Evolutionary conservation across 768 basidiomycete genomes (phyloP).

Genomic region (Dendrothele bispora): DNA sequence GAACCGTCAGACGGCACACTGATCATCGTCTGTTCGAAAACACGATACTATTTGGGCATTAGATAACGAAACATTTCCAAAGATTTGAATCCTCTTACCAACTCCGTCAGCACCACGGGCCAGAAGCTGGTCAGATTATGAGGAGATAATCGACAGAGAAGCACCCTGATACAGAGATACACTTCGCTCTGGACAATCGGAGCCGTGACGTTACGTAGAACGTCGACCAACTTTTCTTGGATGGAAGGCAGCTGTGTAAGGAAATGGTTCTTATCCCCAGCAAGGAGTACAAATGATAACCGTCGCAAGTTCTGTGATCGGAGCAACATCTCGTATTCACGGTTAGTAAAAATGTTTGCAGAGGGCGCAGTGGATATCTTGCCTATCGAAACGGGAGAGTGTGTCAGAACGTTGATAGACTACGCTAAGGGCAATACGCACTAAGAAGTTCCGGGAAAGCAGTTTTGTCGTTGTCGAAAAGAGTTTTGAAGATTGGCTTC

Average conservation of each 20-base stretch:
- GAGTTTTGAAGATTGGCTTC: conserved; percentile 72
- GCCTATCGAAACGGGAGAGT: conserved; percentile 38
- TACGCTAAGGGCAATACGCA: conserved; percentile 38
- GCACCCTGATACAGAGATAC: conserved; percentile 88
- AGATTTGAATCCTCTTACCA: conserved; percentile 42
- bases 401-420: conserved; percentile 28
- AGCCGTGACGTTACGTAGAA: conserved; percentile 75
- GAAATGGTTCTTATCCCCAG: conserved; percentile 90
- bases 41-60: conserved; percentile 61
- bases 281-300: conserved; percentile 82
- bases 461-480: conserved; percentile 87
- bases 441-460: conserved; percentile 83
- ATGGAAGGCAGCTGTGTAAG: conserved; percentile 86
- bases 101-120: conserved; percentile 92
- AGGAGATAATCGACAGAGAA: conserved; percentile 86
- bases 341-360: conserved; percentile 93
- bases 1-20: conserved; percentile 77
- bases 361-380: conserved; percentile 84
- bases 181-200: conserved; percentile 92
- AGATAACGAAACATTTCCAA: conserved; percentile 4
- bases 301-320: conserved; percentile 86
- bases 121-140: conserved; percentile 95
- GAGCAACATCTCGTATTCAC: conserved; percentile 89
- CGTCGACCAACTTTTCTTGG: conserved; percentile 97
- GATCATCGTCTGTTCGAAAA: conserved; percentile 81